Evolutionary conservation across 1,284 basidiomycete genomes (phyloP), one percentile per base, ranked within the genome.

Genomic region (Sparassis latifolia): DNA sequence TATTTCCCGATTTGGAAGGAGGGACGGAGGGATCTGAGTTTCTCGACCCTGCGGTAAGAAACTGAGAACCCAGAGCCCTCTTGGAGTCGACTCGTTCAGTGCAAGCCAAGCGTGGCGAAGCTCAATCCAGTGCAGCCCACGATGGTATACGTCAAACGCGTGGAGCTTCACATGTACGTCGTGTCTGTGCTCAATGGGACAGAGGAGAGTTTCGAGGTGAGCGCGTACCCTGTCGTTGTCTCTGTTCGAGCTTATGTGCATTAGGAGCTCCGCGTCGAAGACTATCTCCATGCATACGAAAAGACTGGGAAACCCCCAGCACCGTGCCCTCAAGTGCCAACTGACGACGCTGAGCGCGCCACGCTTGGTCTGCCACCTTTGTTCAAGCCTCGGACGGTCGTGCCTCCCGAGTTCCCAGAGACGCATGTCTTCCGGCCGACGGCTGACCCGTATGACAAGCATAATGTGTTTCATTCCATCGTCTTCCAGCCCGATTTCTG

Each of bases 251-350:
- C 43, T 44, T 49, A 45, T 27, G 38, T 35, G 28, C 35, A 41
- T 42, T 47, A 79, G 77, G 77, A 79, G 66, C 62, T 70, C 41
- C 71, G 77, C 31, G 62, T 72, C 31, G 62, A 70, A 40, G 76
- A 78, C 60, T 79, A 80, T 55, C 52, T 78, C 5, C 62, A 63
- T 39, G 67, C 73, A 5, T 77, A 76, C 54, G 55, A 52, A 42
- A 61, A 69, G 1, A 77, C 75, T 0, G 74, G 75, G 10, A 59
- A 62, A 40, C 69, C 73, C 30, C 77, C 77, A 6, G 59, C 51
- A 33, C 75, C 76, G 9, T 68, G 64, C 32, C 74, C 77, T 1
- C 66, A 63, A 46, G 55, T 65, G 28, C 78, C 77, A 0, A 59
- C 64, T 6, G 64, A 65, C 44, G 66, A 69, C 0, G 52, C 57